Evolutionary conservation across 768 basidiomycete species (phyloP), one percentile per base, ranked within the genome.

Genomic region (Hygrophorus russula): DNA sequence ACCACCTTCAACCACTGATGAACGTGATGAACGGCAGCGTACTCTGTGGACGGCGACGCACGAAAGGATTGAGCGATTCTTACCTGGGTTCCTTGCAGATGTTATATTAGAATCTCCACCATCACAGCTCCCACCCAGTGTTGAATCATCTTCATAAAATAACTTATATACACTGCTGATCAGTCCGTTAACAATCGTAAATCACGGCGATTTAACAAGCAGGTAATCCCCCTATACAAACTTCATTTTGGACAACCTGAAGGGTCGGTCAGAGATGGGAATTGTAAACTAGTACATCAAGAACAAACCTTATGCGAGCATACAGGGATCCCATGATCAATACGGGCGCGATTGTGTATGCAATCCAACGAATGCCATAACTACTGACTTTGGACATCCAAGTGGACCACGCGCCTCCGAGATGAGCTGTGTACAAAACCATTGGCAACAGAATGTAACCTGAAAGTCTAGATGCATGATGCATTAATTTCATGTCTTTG

Each of bases 81-180:
- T 98, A 45, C 94, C 94, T 12, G 87, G 90, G 14, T 93, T 98
- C 63, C 64, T 97, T 49, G 65, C 68, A 13, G 80, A 84, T 36
- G 70, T 88, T 20, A 71, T 90, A 48, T 69, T 78, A 7, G 53
- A 54, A 48, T 58, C 57, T 15, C 27, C 30, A 20, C 27, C 39
- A 15, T 32, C 45, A 17, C 37, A 29, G 32, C 18, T 30, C 3
- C 10, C 24, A 18, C 14, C 41, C 7, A 42, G 3, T 39, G 19
- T 29, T 6, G 30, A 27, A 4, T 8, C 1, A 13, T 27, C 8
- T 29, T 41, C 28, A 31, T 29, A n/a, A 24, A 6, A 41, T n/a
- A 8, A 41, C 14, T 9, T 20, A 7, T 39, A 39, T 15, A 39
- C 9, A 24, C n/a, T n/a, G n/a, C n/a, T n/a, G n/a, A n/a, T n/a